These are phyloP conservation scores for Starmerella riodocensis DNA, from an alignment of 805 yeast species.

Conservation along the genomic window DNA sequence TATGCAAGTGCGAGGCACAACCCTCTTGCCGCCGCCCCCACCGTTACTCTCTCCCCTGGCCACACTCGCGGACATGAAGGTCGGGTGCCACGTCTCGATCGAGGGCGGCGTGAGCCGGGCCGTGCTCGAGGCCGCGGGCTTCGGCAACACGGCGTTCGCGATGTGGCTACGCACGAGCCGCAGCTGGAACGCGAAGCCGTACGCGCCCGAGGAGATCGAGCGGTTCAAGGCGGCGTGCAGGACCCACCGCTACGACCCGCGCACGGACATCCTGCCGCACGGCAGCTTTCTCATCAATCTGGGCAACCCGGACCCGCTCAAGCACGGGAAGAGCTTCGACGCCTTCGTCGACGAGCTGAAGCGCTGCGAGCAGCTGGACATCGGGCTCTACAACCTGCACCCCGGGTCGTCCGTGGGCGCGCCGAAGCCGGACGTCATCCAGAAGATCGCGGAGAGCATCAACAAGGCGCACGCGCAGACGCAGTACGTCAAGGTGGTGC, in stretches of 20 bases:
- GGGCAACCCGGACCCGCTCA: constrained; percentile 78
- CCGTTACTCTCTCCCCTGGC: too few relatives aligned
- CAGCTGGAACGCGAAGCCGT: constrained; percentile 77
- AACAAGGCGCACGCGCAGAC: constrained; percentile 69
- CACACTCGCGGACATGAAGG: too few relatives aligned
- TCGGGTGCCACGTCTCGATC: constrained; percentile 86
- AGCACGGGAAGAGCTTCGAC: constrained; percentile 58
- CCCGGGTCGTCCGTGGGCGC: constrained; percentile 70
- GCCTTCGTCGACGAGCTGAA: constrained; percentile 75
- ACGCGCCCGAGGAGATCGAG: constrained; percentile 49
- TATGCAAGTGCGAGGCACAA: too few relatives aligned
- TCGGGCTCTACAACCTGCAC: constrained; percentile 83
- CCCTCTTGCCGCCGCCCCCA: too few relatives aligned
- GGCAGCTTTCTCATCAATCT: constrained; percentile 88
- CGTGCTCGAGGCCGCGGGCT: constrained; percentile 41
- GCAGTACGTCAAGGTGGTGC: constrained; percentile 65
- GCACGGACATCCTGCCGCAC: constrained; percentile 69
- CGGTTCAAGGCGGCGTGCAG: constrained; percentile 54
- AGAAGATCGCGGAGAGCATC: constrained; percentile 60
- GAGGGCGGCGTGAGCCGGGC: constrained; percentile 68
- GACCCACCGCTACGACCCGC: constrained; percentile 37
- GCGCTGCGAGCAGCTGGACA: constrained; percentile 72
- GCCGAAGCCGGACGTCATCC: constrained; percentile 51
- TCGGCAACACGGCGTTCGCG: constrained; percentile 74
- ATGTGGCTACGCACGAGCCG: constrained; percentile 81